These are phyloP conservation scores for Paramecium sexaurelia DNA, from an alignment of 73 alveolate genomes.

Conservation along the genomic window DNA sequence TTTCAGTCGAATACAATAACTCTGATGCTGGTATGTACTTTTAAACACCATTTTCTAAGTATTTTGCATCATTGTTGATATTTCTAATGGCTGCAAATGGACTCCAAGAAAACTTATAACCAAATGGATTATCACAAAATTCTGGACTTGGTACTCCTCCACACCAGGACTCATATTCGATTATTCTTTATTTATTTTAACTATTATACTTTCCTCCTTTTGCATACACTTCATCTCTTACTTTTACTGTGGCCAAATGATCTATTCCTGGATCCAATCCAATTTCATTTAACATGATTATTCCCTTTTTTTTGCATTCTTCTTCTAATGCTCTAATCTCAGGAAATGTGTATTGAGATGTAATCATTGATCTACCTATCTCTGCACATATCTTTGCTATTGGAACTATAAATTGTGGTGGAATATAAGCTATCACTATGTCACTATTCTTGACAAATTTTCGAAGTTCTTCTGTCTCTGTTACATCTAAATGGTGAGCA, in stretches of 20 bases:
- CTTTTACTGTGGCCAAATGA: constrained; percentile 84
- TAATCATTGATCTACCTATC: constrained; percentile 69
- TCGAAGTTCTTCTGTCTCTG: constrained; percentile 67
- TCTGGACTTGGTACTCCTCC: constrained; percentile 93
- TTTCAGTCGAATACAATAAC: constrained; percentile 67
- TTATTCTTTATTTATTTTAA: constrained; percentile 48
- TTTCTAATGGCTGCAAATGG: constrained; percentile 87
- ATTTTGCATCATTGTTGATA: constrained; percentile 76
- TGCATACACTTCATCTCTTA: constrained; percentile 77
- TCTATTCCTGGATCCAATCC: constrained; percentile 93
- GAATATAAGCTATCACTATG: constrained; percentile 80
- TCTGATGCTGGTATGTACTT: constrained; percentile 70
- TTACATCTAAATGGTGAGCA: constrained; percentile 76
- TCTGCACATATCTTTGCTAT: constrained; percentile 77
- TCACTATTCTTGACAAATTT: constrained; percentile 71
- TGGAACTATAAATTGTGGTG: constrained; percentile 79
- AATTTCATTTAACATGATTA: constrained; percentile 79
- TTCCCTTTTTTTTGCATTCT: constrained; percentile 75
- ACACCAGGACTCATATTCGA: constrained; percentile 86
- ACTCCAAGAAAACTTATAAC: constrained; percentile 87
- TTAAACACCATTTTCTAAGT: constrained; percentile 72
- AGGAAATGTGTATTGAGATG: constrained; percentile 82
- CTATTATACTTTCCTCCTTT: constrained; percentile 72
- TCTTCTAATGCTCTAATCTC: constrained; percentile 75
- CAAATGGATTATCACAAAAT: constrained; percentile 83